phyloP scores from a whole-genome alignment of 345 rosid genomes.

The Eucalyptus pauciflora region DNA sequence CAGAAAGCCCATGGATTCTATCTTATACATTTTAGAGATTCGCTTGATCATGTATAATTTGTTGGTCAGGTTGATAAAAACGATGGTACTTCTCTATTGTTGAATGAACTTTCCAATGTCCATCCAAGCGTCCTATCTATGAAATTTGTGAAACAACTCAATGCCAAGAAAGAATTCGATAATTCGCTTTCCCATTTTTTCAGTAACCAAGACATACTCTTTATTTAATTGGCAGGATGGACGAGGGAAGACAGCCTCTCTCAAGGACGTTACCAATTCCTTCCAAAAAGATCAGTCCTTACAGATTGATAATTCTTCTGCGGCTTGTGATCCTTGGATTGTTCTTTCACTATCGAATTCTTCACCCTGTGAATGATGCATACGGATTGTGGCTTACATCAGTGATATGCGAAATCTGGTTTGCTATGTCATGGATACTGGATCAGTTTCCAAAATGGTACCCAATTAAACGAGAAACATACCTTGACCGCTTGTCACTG shows the following conservation, averaged over 20 bases:
- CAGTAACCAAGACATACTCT: not conserved
- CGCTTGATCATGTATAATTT: not conserved
- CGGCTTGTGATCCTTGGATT: slow-evolving; percentile 68
- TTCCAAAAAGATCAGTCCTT: slow-evolving; percentile 79
- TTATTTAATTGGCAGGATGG: slow-evolving; percentile 45
- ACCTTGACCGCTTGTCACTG: slow-evolving; percentile 73
- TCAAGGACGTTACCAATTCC: slow-evolving; percentile 74
- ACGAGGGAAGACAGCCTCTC: slow-evolving; percentile 89
- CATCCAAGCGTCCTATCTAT: not conserved
- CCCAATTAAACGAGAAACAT: slow-evolving; percentile 77
- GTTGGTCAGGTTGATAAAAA: not conserved
- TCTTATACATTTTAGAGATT: not conserved
- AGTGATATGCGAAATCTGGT: slow-evolving; percentile 89
- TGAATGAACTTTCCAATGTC: not conserved
- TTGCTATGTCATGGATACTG: slow-evolving; percentile 89
- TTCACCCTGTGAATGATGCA: slow-evolving; percentile 76
- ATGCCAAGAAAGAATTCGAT: not conserved
- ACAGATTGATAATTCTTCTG: slow-evolving; percentile 61
- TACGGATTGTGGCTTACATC: slow-evolving; percentile 73
- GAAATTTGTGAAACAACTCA: not conserved
- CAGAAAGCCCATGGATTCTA: not conserved
- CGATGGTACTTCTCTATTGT: not conserved
- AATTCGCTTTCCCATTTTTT: not conserved
- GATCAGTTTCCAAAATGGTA: slow-evolving; percentile 92
- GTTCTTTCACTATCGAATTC: slow-evolving; percentile 82